Percentiles rank a stretch among this genome's conserved stretches.
These are phyloP conservation scores for Trametes elegans DNA, from an alignment of 768 basidiomycete genomes.

Conservation along the genomic window DNA sequence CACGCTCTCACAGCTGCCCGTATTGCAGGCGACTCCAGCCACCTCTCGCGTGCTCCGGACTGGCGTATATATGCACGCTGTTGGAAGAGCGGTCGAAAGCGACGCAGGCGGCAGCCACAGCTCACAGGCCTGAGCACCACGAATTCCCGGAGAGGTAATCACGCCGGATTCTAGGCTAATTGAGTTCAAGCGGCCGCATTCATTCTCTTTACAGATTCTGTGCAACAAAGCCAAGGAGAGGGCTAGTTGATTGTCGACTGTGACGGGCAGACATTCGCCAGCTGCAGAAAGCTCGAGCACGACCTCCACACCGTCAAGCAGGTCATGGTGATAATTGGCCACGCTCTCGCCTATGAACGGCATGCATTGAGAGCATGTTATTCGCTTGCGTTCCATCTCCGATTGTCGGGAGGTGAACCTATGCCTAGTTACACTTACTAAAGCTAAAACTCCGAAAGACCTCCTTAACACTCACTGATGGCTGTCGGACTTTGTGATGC, in stretches of 20 bases:
- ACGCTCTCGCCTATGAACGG: background rate
- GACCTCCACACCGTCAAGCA: background rate
- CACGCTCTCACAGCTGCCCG: conserved; percentile 2
- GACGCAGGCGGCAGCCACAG: too few species aligned
- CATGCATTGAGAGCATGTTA: background rate
- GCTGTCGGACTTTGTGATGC: background rate
- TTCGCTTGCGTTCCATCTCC: background rate
- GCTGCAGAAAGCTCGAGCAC: too few species aligned
- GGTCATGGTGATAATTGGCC: background rate
- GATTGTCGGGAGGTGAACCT: background rate
- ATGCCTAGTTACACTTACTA: too few species aligned
- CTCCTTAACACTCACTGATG: too few species aligned
- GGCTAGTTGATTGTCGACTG: too few species aligned
- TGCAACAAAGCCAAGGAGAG: background rate
- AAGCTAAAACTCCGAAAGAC: too few species aligned
- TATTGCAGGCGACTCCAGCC: too few species aligned
- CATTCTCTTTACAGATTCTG: background rate
- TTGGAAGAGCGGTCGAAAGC: too few species aligned
- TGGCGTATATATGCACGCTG: too few species aligned
- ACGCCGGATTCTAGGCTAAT: background rate
- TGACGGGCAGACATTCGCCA: too few species aligned
- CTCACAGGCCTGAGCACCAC: too few species aligned
- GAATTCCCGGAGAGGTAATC: conserved; percentile 7
- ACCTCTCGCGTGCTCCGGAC: too few species aligned
- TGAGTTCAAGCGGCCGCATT: background rate